Evolutionary conservation across 306 rosid genomes (phyloP).

Genomic region (Ormosia emarginata): DNA sequence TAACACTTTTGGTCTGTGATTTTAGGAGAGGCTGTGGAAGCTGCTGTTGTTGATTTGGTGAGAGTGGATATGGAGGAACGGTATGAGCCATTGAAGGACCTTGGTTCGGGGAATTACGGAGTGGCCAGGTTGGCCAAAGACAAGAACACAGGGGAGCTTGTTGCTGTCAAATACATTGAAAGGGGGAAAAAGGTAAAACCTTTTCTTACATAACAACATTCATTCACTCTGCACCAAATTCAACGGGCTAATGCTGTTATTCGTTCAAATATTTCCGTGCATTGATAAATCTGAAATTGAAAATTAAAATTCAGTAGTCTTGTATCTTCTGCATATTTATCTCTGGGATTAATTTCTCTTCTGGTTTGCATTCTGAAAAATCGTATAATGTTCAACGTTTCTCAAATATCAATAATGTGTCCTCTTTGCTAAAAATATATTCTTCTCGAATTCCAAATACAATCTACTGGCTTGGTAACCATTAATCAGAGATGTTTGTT

Average conservation of each 20-base stretch:
- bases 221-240: neutral
- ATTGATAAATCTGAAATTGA: neutral
- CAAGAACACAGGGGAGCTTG: slow-evolving; percentile 72
- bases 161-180: slow-evolving; percentile 85
- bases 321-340: neutral
- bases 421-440: no score
- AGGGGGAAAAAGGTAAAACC: slow-evolving; percentile 72
- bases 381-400: neutral
- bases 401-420: neutral
- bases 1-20: neutral
- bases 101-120: slow-evolving; percentile 88
- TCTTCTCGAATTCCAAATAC: neutral
- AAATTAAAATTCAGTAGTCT: neutral
- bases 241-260: neutral
- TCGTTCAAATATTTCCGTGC: neutral
- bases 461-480: neutral
- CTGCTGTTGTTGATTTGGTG: neutral
- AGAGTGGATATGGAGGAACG: slow-evolving; percentile 61
- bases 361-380: neutral
- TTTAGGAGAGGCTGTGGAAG: neutral
- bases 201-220: no score
- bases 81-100: slow-evolving; percentile 70
- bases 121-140: slow-evolving; percentile 86
- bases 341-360: neutral
- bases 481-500: neutral